A percentile compares a stretch with the other conserved stretches of the same genome.
Evolutionary conservation across 2,329 filamentous ascomycete genomes (phyloP).

Genomic region (Ascochyta fabae): DNA sequence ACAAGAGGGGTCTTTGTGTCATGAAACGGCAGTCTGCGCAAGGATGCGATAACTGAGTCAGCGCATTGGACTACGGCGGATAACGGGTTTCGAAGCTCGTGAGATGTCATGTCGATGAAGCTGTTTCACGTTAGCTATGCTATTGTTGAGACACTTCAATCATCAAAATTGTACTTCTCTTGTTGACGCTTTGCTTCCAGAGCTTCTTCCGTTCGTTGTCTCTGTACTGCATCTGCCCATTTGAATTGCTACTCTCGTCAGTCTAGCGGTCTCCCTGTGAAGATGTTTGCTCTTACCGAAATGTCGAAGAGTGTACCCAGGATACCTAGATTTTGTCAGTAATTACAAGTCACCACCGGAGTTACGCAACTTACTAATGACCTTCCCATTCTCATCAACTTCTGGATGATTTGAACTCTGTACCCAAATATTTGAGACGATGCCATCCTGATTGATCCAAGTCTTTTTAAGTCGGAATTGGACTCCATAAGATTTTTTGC

Average conservation of each 20-base stretch:
- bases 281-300: slow-evolving; percentile 14
- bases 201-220: slow-evolving; percentile 43
- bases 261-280: background rate
- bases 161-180: slow-evolving; percentile 32
- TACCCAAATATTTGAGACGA: slow-evolving; percentile 34
- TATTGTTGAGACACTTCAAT: too few relatives aligned
- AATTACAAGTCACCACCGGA: too few relatives aligned
- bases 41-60: slow-evolving; percentile 46
- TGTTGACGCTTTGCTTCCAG: slow-evolving; percentile 48
- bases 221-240: slow-evolving; percentile 47
- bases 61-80: slow-evolving; percentile 53
- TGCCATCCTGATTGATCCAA: slow-evolving; percentile 36
- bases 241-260: slow-evolving; percentile 36
- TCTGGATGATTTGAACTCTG: slow-evolving; percentile 35
- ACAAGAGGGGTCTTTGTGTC: slow-evolving; percentile 6
- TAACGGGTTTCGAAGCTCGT: slow-evolving; percentile 46
- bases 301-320: slow-evolving; percentile 48
- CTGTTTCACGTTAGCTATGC: slow-evolving; percentile 19
- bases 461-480: slow-evolving; percentile 38
- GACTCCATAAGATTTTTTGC: slow-evolving; percentile 23
- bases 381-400: slow-evolving; percentile 29
- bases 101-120: slow-evolving; percentile 44
- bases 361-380: slow-evolving; percentile 24
- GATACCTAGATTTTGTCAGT: slow-evolving; percentile 24
- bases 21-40: slow-evolving; percentile 4